phyloP scores from a whole-genome alignment of 2,329 filamentous ascomycete genomes.

The Nigrograna mackinnonii region DNA sequence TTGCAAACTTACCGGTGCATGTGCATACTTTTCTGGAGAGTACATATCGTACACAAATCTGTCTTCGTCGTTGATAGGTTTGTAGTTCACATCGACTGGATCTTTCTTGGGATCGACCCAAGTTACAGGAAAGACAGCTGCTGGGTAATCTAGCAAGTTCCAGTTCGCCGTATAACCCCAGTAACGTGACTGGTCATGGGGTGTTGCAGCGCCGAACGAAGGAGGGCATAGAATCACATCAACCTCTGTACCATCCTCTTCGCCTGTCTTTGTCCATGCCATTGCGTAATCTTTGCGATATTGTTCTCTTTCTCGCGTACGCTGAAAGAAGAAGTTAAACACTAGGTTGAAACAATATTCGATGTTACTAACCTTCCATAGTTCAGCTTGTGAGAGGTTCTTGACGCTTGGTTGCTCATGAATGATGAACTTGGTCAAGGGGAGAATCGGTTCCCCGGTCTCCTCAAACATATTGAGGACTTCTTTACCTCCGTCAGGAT shows the following conservation, averaged over 20 bases:
- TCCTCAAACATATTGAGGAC: conserved; percentile 52
- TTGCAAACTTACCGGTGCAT: conserved; percentile 56
- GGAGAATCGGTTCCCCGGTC: conserved; percentile 60
- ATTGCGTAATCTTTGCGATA: conserved; percentile 50
- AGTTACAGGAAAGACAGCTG: conserved; percentile 59
- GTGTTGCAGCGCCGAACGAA: conserved; percentile 54
- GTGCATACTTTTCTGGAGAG: conserved; percentile 48
- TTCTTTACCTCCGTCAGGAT: conserved; percentile 60
- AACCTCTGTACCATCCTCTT: conserved; percentile 19
- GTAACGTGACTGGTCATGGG: conserved; percentile 54
- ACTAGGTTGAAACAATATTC: conserved; percentile 51
- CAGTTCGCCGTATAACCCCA: conserved; percentile 69
- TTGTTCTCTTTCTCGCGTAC: conserved; percentile 47
- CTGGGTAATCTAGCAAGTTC: conserved; percentile 70
- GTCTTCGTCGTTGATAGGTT: conserved; percentile 50
- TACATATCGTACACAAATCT: conserved; percentile 51
- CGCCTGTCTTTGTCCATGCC: conserved; percentile 38
- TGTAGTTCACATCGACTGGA: conserved; percentile 39
- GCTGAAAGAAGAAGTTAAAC: conserved; percentile 53
- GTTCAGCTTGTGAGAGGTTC: not conserved
- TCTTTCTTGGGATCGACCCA: conserved; percentile 46
- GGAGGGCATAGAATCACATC: conserved; percentile 66
- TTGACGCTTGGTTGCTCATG: conserved; percentile 53
- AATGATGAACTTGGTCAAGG: conserved; percentile 60
- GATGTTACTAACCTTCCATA: not conserved